phyloP scores from a whole-genome alignment of 257 asterid species.

The Pogostemon cablin region DNA sequence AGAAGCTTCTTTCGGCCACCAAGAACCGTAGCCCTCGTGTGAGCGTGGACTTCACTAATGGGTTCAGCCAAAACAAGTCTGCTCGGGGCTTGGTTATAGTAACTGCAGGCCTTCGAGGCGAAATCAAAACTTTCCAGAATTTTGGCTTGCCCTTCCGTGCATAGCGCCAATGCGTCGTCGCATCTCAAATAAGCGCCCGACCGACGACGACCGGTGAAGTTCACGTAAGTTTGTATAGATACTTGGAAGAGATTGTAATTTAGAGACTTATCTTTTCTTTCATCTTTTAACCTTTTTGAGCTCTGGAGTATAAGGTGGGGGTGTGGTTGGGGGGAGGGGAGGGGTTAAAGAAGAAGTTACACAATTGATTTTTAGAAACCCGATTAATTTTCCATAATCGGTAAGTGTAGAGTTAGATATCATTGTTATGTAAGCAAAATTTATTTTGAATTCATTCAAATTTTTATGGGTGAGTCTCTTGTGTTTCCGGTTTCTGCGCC shows the following conservation, averaged over 20 bases:
- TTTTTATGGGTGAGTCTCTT: conserved; percentile 19
- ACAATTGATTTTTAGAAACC: conserved; percentile 45
- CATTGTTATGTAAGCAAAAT: conserved; percentile 41
- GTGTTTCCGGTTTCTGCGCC: no score
- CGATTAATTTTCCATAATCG: conserved; percentile 61
- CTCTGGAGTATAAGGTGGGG: conserved; percentile 4
- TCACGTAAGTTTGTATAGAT: conserved; percentile 67
- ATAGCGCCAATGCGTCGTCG: conserved; percentile 31
- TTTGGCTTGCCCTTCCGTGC: conserved; percentile 86
- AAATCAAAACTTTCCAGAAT: conserved; percentile 87
- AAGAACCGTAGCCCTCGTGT: conserved; percentile 70
- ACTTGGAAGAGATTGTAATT: conserved; percentile 61
- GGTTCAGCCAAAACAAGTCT: conserved; percentile 55
- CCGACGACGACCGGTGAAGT: not conserved
- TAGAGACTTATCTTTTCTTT: conserved; percentile 36
- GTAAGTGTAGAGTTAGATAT: conserved; percentile 69
- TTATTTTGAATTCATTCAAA: conserved; percentile 49
- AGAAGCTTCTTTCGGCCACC: conserved; percentile 60
- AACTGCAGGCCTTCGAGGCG: conserved; percentile 90
- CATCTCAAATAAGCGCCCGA: not conserved
- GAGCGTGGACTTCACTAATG: conserved; percentile 64
- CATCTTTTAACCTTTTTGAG: conserved; percentile 26
- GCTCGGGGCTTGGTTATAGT: conserved; percentile 97
- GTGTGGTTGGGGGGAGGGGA: conserved; percentile 15
- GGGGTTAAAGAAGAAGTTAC: conserved; percentile 31